Evolutionary conservation across 345 rosid genomes (phyloP), one percentile per base, ranked within the genome.

Genomic region (Mercurialis annua): DNA sequence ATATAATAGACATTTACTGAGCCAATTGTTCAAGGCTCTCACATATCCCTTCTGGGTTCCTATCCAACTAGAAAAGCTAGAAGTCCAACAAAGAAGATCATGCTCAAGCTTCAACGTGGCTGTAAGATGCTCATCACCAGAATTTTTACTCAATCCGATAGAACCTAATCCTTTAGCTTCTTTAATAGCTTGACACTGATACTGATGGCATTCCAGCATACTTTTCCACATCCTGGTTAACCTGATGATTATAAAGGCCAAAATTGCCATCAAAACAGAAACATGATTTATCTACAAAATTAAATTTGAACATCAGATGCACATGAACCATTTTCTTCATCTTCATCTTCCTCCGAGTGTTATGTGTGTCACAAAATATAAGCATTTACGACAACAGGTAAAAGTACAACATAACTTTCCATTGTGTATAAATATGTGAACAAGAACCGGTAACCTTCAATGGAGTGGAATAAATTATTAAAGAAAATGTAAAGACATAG

Each of bases 211-310:
- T 44, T 88, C 94, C 18, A 88, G 92, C 97, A 95, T 90, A 7
- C 77, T 55, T 78, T 73, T 95, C 99, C 99, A 95, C 99, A 95
- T 95, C 83, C 87, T 84, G 27, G 80, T 83, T 65, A 95, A 80
- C 84, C 99, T 95, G 81, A 57, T 44, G 70, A 69, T 36, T 2
- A 59, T 36, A 71, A 74, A 46, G 23, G 44, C 64, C 67, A 38
- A 57, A 73, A 67, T 23, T 21, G 51, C 43, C 52, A 62, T 59
- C 59, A 69, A 49, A 64, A 65, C 51, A 55, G 26, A 29, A 33
- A 38, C 23, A 30, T 67, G 56, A 30, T 7, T 61, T 56, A 24
- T 43, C 31, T 55, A 64, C 20, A 48, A 38, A 64, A 29, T 34
- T 23, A 31, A 17, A n/a, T 38, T 16, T 20, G 56, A 21, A 10